These are phyloP conservation scores for Paecilomyces formosus DNA, from an alignment of 2,329 filamentous ascomycete species.

Conservation along the genomic window DNA sequence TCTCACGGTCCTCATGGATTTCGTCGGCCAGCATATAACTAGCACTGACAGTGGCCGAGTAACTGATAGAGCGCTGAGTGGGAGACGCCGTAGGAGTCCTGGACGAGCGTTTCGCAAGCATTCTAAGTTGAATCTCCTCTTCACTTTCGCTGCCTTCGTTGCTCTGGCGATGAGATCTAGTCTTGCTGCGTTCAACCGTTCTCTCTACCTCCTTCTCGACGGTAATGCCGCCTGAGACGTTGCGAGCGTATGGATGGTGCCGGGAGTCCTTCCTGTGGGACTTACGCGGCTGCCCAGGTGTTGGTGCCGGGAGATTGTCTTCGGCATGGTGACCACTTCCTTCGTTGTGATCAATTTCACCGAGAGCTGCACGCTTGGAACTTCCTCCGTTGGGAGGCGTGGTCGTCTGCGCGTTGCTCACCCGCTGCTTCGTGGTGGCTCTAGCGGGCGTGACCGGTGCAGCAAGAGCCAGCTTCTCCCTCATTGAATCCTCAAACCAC, in stretches of 20 bases:
- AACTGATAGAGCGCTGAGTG: constrained; percentile 62
- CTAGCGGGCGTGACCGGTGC: constrained; percentile 48
- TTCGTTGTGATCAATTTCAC: constrained; percentile 83
- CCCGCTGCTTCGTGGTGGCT: constrained; percentile 53
- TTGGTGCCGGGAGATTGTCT: constrained; percentile 89
- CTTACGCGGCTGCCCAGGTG: constrained; percentile 91
- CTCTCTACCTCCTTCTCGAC: constrained; percentile 24
- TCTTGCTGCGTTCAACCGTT: constrained; percentile 39
- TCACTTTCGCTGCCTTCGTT: constrained; percentile 61
- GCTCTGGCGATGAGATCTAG: constrained; percentile 48
- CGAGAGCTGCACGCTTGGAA: constrained; percentile 75
- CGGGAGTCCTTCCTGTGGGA: constrained; percentile 67
- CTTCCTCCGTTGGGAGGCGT: constrained; percentile 77
- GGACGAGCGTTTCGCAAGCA: constrained; percentile 60
- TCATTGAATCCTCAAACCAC: constrained; percentile 76
- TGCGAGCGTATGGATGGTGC: constrained; percentile 64
- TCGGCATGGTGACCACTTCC: constrained; percentile 46
- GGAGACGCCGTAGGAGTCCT: constrained; percentile 58
- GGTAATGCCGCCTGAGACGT: constrained; percentile 39
- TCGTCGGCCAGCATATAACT: constrained; percentile 59
- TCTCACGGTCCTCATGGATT: constrained; percentile 59
- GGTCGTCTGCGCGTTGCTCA: constrained; percentile 63
- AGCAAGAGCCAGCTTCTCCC: constrained; percentile 69
- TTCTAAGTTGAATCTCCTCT: constrained; percentile 72
- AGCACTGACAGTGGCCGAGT: constrained; percentile 65